A percentile compares a stretch with the other conserved stretches of the same genome.
phyloP scores from a whole-genome alignment of 495 filamentous ascomycete genomes.

The Lasiosphaeria hispida region DNA sequence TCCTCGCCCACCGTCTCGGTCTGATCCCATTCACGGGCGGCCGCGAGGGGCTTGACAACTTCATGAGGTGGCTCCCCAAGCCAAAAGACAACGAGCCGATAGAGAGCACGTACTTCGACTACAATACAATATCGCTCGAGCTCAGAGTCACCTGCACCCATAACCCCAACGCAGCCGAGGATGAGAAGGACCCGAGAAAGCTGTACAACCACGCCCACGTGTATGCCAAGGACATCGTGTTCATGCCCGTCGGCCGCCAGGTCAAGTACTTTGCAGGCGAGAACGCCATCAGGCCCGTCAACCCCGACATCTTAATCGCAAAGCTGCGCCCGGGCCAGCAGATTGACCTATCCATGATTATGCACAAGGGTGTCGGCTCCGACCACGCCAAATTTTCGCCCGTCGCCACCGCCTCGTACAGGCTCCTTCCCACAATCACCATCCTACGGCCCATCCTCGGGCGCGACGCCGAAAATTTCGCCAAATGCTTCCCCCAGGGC shows the following conservation, averaged over 20 bases:
- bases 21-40: constrained; percentile 84
- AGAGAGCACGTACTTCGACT: constrained; percentile 57
- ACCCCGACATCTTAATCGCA: constrained; percentile 91
- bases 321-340: constrained; percentile 91
- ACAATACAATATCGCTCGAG: constrained; percentile 73
- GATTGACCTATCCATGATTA: constrained; percentile 79
- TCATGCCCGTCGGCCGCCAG: constrained; percentile 73
- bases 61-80: constrained; percentile 68
- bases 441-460: constrained; percentile 82
- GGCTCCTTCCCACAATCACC: constrained; percentile 80
- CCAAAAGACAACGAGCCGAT: constrained; percentile 37
- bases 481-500: constrained; percentile 82
- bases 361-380: constrained; percentile 87
- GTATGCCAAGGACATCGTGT: constrained; percentile 79
- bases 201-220: constrained; percentile 82
- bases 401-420: constrained; percentile 90
- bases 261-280: constrained; percentile 61
- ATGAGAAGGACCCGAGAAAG: constrained; percentile 75
- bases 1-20: constrained; percentile 83
- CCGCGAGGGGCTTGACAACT: constrained; percentile 68
- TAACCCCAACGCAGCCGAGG: constrained; percentile 64
- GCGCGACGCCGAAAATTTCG: constrained; percentile 82
- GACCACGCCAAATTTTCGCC: constrained; percentile 98
- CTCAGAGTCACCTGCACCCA: constrained; percentile 74
- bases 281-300: constrained; percentile 66